Evolutionary conservation across 306 rosid species (phyloP), one percentile per base, ranked within the genome.

Genomic region (Cyclanthera cordifolia): DNA sequence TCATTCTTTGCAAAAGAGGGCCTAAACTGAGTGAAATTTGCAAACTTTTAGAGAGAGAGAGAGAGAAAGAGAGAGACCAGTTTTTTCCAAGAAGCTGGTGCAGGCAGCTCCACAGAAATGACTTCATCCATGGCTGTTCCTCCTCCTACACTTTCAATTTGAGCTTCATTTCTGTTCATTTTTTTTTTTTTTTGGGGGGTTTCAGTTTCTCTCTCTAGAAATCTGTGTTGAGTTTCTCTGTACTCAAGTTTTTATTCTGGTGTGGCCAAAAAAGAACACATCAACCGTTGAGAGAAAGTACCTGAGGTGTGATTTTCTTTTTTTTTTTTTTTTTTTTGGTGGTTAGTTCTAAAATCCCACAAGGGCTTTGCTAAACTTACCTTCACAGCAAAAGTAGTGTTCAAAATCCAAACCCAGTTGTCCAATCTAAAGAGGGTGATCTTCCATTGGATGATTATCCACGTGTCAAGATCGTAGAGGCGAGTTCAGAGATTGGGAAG

Each of bases 51-150:
- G 65, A 52, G 56, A 72, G 71, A 64, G 69, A 70, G 72, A 71
- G 60, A 72, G 19, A 74, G 39, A 34, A 9, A 34, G 32, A 28
- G 4, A 34, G n/a, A 34, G 7, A 92, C 98, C 98, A 87, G 80
- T 84, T 92, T 92, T 81, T 85, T 87, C 98, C 98, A 92, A 73
- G 89, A 53, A 72, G 83, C 61, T 81, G 98, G 96, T 53, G 98
- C 98, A n/a, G 89, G 80, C 25, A 92, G 96, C 82, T 89, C 93
- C 5, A 89, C 84, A 1, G 90, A 83, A n/a, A 85, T 55, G 25
- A 86, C 69, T 49, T 92, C 95, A 17, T 90, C 77, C 70, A 69
- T 24, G 73, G 88, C 3, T 77, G 6, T n/a, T n/a, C n/a, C 64
- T 15, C 47, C 50, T 78, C 13, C 7, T 27, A 47, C 46, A 43